phyloP scores from a whole-genome alignment of 2,329 filamentous ascomycete genomes.

The Huntiella bhutanensis region DNA sequence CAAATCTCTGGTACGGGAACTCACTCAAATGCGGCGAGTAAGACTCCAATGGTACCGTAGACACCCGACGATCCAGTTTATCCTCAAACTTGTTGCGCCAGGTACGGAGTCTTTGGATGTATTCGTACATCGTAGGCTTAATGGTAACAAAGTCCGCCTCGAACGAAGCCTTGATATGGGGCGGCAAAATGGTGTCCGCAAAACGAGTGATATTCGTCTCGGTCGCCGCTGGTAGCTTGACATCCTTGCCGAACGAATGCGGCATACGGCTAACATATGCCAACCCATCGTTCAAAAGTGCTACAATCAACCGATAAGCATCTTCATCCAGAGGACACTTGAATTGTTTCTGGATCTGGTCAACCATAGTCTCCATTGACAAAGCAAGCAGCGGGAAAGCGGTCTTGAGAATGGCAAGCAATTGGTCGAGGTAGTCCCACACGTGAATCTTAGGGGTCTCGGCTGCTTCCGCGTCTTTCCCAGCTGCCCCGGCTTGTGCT shows the following conservation, averaged over 20 bases:
- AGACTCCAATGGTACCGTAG: conserved; percentile 56
- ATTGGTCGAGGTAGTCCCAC: conserved; percentile 92
- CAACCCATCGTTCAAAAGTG: conserved; percentile 82
- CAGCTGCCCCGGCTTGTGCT: conserved; percentile 10
- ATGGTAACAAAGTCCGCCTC: conserved; percentile 91
- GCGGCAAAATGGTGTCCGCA: conserved; percentile 83
- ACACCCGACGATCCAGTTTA: conserved; percentile 71
- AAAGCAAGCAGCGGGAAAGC: conserved; percentile 87
- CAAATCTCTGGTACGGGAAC: conserved; percentile 93
- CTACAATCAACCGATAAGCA: conserved; percentile 93
- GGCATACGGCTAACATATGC: conserved; percentile 84
- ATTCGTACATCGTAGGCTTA: conserved; percentile 95
- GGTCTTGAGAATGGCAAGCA: conserved; percentile 88
- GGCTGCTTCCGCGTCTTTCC: conserved; percentile 9
- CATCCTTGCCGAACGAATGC: conserved; percentile 68
- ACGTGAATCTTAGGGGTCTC: conserved; percentile 49
- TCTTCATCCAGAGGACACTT: conserved; percentile 98
- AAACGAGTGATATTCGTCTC: conserved; percentile 95
- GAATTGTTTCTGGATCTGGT: conserved; percentile 97
- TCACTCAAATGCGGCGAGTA: conserved; percentile 87
- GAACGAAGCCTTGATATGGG: conserved; percentile 89
- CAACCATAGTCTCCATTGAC: conserved; percentile 99
- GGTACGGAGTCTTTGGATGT: conserved; percentile 86
- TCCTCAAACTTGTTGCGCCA: conserved; percentile 98
- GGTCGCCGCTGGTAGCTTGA: conserved; percentile 74